Evolutionary conservation across 306 rosid genomes (phyloP).

Genomic region (Acacia confusa): DNA sequence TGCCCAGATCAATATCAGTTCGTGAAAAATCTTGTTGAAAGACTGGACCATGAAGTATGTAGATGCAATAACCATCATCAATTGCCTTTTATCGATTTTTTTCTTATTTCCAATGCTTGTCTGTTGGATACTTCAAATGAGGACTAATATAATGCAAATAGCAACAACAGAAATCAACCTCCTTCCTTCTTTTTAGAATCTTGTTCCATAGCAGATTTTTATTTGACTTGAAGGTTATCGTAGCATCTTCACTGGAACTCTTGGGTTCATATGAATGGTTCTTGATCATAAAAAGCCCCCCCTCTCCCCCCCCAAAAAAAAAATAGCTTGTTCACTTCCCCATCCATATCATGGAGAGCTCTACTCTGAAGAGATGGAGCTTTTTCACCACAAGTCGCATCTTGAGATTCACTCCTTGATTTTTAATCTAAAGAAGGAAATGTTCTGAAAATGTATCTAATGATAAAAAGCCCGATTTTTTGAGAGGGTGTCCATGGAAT

Average conservation of each 20-base stretch:
- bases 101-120: slow-evolving; percentile 25
- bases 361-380: not conserved
- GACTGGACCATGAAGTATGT: slow-evolving; percentile 77
- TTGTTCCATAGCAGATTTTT: not conserved
- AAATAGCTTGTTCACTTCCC: not conserved
- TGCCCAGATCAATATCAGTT: slow-evolving; percentile 72
- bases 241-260: slow-evolving; percentile 5
- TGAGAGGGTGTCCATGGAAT: not conserved
- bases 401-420: not conserved
- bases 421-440: not conserved
- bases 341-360: not conserved
- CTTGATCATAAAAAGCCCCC: slow-evolving; percentile 14
- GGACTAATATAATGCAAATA: not conserved
- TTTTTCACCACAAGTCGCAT: not conserved
- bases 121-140: not conserved
- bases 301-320: not conserved
- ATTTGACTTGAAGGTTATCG: slow-evolving; percentile 5
- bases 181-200: slow-evolving; percentile 11
- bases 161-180: not conserved
- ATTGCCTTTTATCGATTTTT: not conserved
- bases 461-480: not conserved
- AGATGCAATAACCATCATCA: slow-evolving; percentile 19
- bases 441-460: not conserved
- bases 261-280: slow-evolving; percentile 22
- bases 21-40: slow-evolving; percentile 61